Base-by-base conservation (phyloP, 1,284 basidiomycete genomes). In the Ganoderma sinense region DNA sequence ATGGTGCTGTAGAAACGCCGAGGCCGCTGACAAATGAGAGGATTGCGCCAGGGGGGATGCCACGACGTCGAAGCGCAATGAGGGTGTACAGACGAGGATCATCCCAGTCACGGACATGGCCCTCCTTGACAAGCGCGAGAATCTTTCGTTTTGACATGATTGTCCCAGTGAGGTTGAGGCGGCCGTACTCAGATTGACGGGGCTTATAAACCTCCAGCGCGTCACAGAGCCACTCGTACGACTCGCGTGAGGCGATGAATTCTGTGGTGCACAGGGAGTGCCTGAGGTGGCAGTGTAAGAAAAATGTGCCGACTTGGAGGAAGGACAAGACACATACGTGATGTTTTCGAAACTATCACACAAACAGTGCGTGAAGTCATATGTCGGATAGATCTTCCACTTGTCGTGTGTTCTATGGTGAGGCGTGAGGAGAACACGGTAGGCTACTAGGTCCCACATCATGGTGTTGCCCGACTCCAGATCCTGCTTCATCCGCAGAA, bases 371-470 rank as follows among this genome's bases (percentile, higher is more conserved):
- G 98, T 99, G 80, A 98, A 99, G 81, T 99, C 98, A 81, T 99
- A 99, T 5, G 97, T 99, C 3, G 97, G 96, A 80, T 98, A 98
- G 75, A 96, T 93, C 78, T 86, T 95, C 98, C 98, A 99, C 76
- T 93, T 94, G 80, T 93, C 91, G 33, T 91, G 92, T 0, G 98
- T 99, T 39, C 98, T 91, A 80, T 99, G 97, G 82, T 99, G 98
- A 51, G 94, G 90, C 7, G 95, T 91, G 65, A 94, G 88, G 69
- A 99, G 87, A 56, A 99, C 96, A 43, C 98, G 92, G 80, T 99
- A 99, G 20, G 97, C 97, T 61, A 98, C 95, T 68, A 98, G 83
- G 83, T 99, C 98, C 98, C 98, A 99, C 97, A 99, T 99, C 83
- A 97, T 97, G 31, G 98, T 97, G 82, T 99, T 99, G 14, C 94